Percentiles rank a stretch among this genome's conserved stretches.
Evolutionary conservation across 306 rosid genomes (phyloP).

Genomic region (Purshia tridentata): DNA sequence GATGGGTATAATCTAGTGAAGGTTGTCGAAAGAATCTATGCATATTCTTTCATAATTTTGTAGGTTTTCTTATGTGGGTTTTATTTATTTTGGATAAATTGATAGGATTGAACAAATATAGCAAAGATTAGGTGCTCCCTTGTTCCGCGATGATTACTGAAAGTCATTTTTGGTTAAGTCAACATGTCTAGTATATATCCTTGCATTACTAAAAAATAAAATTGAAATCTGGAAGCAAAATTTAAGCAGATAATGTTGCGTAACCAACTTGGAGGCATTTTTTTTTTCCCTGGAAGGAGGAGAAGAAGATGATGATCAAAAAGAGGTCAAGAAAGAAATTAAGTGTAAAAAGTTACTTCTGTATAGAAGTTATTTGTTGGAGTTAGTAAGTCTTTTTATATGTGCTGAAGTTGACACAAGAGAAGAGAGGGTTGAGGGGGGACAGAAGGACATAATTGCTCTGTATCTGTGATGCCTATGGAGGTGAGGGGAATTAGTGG

Average conservation of each 20-base stretch:
- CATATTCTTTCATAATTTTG: background rate
- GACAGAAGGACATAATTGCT: too few species aligned
- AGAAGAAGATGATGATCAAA: background rate
- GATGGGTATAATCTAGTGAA: slow-evolving; percentile 1
- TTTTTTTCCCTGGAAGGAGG: background rate
- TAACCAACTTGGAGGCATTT: background rate
- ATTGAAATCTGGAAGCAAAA: background rate
- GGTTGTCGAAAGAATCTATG: background rate
- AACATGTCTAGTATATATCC: background rate
- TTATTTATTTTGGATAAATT: background rate
- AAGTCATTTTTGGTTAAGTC: background rate
- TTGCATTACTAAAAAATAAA: background rate
- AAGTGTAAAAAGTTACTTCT: too few species aligned
- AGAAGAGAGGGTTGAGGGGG: too few species aligned
- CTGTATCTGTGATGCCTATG: too few species aligned
- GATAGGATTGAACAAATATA: background rate
- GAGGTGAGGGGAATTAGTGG: too few species aligned
- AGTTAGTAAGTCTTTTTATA: too few species aligned
- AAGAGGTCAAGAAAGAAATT: too few species aligned
- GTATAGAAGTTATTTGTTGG: too few species aligned
- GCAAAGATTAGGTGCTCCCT: background rate
- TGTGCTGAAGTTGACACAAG: too few species aligned
- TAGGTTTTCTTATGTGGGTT: background rate
- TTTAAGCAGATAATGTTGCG: background rate
- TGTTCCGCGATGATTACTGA: background rate